Base-by-base conservation (phyloP, 1,139 yeast genomes). In the Nakaseomyces sp. region DNA sequence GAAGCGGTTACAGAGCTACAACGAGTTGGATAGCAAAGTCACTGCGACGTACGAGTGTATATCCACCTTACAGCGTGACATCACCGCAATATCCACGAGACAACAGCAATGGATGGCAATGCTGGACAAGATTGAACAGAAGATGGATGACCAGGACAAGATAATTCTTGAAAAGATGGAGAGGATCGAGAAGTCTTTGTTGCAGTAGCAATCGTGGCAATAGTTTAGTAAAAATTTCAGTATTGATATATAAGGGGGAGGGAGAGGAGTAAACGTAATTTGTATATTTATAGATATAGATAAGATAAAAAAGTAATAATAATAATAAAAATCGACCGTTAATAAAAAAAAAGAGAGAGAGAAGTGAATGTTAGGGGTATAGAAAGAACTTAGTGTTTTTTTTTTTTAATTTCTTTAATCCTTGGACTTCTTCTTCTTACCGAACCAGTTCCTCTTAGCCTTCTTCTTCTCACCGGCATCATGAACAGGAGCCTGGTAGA, bases 401-500 rank as follows among this genome's bases (percentile, higher is more conserved):
- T n/a, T n/a, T n/a, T n/a, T n/a, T n/a, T n/a, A n/a, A n/a, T n/a
- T n/a, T n/a, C n/a, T 7, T 35, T 12, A 35, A 15, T 35, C 38
- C 38, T 35, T 35, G 12, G 38, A 37, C 48, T 66, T 64, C 65
- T 76, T 74, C 68, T 80, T 84, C 60, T 79, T 74, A 43, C 93
- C 85, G 61, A 86, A 85, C 41, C 83, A 63, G 1, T 91, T 85
- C 58, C 72, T 70, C 73, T 79, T 81, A 72, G 77, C 76, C 73
- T 77, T 78, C 64, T 70, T 67, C 60, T 70, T 68, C 24, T 42
- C 44, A 16, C 40, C 40, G 18, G 67, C 71, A 51, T 71, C 71
- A 51, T 72, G 69, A 54, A 73, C 71, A 20, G 74, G 74, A 24
- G 80, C 73, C 54, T 73, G 71, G 60, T 82, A 81, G 43, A 80